Percentiles rank a stretch among this genome's conserved stretches.
Evolutionary conservation across 2,329 filamentous ascomycete species (phyloP).

Genomic region (Chaetomiaceae sp.): DNA sequence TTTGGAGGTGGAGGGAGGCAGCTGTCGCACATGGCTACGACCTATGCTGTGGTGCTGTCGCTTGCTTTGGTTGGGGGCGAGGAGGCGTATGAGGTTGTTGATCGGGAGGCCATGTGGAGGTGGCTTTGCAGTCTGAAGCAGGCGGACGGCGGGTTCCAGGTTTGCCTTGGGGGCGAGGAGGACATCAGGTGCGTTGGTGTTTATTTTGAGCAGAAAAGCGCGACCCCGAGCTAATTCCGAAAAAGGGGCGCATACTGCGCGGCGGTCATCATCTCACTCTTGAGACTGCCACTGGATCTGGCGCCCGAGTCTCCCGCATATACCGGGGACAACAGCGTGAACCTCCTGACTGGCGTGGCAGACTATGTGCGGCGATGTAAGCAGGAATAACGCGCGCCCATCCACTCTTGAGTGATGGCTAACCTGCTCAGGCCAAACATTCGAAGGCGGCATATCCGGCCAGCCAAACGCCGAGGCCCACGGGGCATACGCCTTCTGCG

Average conservation of each 20-base stretch:
- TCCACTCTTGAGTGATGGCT: neutral
- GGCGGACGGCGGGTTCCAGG: constrained; percentile 80
- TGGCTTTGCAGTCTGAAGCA: constrained; percentile 88
- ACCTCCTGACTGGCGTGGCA: constrained; percentile 67
- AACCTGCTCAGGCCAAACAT: constrained; percentile 68
- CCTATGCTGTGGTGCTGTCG: constrained; percentile 78
- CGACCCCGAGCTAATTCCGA: constrained; percentile 1
- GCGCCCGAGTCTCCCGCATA: constrained; percentile 67
- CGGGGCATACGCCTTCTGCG: constrained; percentile 94
- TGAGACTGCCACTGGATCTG: constrained; percentile 77
- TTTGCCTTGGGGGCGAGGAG: constrained; percentile 82
- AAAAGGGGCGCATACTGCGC: constrained; percentile 85
- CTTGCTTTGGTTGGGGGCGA: constrained; percentile 74
- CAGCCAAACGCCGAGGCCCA: constrained; percentile 87
- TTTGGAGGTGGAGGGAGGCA: constrained; percentile 95
- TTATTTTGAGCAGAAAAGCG: neutral
- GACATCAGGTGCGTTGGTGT: constrained; percentile 68
- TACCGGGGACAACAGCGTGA: constrained; percentile 54
- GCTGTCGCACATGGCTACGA: constrained; percentile 79
- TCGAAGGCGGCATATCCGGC: constrained; percentile 87
- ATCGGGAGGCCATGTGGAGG: constrained; percentile 82
- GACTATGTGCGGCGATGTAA: constrained; percentile 78
- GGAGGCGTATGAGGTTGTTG: constrained; percentile 68
- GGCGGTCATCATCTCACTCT: constrained; percentile 74
- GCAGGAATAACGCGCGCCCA: constrained; percentile 31